These are phyloP conservation scores for Mrakia blollopis DNA, from an alignment of 768 basidiomycete species.

Conservation along the genomic window DNA sequence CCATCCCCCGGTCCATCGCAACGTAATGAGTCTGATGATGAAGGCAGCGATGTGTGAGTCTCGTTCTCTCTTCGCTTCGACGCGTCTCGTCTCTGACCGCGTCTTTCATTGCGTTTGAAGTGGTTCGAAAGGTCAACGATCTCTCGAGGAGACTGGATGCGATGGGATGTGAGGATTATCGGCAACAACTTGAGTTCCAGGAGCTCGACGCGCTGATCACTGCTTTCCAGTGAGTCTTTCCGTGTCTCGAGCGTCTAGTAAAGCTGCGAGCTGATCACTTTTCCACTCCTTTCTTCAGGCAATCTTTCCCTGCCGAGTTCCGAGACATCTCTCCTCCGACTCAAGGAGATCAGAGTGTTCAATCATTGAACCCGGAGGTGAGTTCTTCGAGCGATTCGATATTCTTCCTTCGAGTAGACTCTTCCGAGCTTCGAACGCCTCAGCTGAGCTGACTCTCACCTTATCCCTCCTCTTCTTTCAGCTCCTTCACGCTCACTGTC, in stretches of 20 bases:
- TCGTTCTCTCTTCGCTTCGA: neutral
- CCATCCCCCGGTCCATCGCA: neutral
- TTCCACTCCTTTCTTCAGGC: neutral
- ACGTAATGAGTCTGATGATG: neutral
- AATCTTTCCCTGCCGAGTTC: conserved; percentile 10
- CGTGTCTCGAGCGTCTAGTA: neutral
- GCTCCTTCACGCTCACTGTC: neutral
- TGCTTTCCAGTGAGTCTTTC: conserved; percentile 11
- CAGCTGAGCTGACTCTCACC: too few species aligned
- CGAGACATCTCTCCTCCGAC: neutral
- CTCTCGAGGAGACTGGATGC: conserved; percentile 2
- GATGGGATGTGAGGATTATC: neutral
- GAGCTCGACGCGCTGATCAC: conserved; percentile 13
- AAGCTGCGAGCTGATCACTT: neutral
- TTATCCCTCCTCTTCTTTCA: neutral
- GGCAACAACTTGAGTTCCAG: conserved; percentile 10
- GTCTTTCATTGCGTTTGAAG: neutral
- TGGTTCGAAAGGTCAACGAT: conserved; percentile 8
- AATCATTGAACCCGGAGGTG: neutral
- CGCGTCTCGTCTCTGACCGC: neutral
- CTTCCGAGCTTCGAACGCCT: neutral
- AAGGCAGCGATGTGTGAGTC: neutral
- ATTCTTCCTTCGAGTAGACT: neutral
- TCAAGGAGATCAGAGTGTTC: neutral
- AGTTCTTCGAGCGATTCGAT: neutral